Conservation (phyloP, 768 basidiomycete species). For the Rhodotorula diobovata region DNA sequence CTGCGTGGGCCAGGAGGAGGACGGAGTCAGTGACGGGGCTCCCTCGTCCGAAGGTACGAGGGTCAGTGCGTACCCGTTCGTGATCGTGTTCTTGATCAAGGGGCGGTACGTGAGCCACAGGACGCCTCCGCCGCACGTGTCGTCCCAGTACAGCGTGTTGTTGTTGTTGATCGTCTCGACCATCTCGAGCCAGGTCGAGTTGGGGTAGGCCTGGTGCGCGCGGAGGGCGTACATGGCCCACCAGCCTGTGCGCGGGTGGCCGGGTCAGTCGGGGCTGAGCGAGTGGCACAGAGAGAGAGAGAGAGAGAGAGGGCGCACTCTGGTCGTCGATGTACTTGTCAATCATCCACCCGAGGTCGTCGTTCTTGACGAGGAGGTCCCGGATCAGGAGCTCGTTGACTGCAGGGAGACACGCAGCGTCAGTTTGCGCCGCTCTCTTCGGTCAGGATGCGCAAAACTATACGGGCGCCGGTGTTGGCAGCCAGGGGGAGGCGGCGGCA, state of each 20-base stretch:
- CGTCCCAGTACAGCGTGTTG: slow-evolving; percentile 23
- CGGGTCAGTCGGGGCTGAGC: neutral
- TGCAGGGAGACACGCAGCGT: neutral
- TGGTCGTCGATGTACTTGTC: slow-evolving; percentile 33
- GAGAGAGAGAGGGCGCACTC: neutral
- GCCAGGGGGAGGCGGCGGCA: too few relatives aligned
- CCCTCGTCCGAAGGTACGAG: too few relatives aligned
- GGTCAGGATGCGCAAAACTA: too few relatives aligned
- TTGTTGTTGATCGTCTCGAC: slow-evolving; percentile 8
- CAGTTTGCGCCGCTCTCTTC: too few relatives aligned
- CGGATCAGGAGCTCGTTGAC: slow-evolving; percentile 25
- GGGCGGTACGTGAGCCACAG: slow-evolving; percentile 24
- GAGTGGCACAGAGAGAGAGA: neutral
- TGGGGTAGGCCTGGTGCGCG: slow-evolving; percentile 18
- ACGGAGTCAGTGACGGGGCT: neutral
- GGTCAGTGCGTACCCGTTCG: slow-evolving; percentile 10
- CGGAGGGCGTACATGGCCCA: slow-evolving; percentile 29
- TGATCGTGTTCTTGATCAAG: slow-evolving; percentile 26
- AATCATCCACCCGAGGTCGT: slow-evolving; percentile 20
- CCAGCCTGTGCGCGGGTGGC: slow-evolving; percentile 4
- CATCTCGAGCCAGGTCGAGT: slow-evolving; percentile 23
- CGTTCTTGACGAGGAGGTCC: slow-evolving; percentile 21
- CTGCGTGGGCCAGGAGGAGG: neutral
- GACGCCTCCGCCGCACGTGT: slow-evolving; percentile 26
- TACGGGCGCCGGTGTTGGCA: too few relatives aligned